Evolutionary conservation across 2,329 filamentous ascomycete species (phyloP).

Genomic region (Domatiomyces catenatus): DNA sequence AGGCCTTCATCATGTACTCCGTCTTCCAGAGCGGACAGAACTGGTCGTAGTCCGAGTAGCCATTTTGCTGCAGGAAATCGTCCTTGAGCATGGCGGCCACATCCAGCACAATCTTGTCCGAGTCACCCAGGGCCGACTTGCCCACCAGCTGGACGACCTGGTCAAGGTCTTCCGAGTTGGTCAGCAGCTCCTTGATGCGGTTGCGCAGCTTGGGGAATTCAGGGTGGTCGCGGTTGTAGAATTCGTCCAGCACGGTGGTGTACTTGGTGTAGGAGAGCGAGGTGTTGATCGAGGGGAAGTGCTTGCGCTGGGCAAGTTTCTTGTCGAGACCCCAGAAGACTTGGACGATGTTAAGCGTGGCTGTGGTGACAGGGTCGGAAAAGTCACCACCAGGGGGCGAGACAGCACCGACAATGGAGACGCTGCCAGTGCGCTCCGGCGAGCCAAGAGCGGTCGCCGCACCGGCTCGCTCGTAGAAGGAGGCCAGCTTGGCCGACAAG

Average conservation of each 20-base stretch:
- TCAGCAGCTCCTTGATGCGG: slow-evolving; percentile 82
- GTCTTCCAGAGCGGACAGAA: slow-evolving; percentile 99
- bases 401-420: slow-evolving; percentile 95
- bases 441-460: slow-evolving; percentile 73
- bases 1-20: slow-evolving; percentile 99
- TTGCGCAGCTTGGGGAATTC: slow-evolving; percentile 89
- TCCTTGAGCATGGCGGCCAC: slow-evolving; percentile 87
- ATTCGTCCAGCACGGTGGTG: slow-evolving; percentile 72
- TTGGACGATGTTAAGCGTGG: slow-evolving; percentile 91
- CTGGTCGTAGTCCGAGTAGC: slow-evolving; percentile 97
- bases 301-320: slow-evolving; percentile 96
- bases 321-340: slow-evolving; percentile 99
- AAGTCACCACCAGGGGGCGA: slow-evolving; percentile 97
- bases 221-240: slow-evolving; percentile 82
- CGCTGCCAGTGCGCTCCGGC: slow-evolving; percentile 74
- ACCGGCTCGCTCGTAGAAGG: slow-evolving; percentile 97
- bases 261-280: slow-evolving; percentile 94
- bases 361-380: slow-evolving; percentile 89
- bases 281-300: slow-evolving; percentile 98
- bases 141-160: slow-evolving; percentile 97
- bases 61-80: slow-evolving; percentile 97
- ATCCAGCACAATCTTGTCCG: slow-evolving; percentile 96
- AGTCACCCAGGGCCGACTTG: slow-evolving; percentile 88
- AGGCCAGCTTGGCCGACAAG: slow-evolving; percentile 87
- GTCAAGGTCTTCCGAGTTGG: slow-evolving; percentile 91